phyloP scores from a whole-genome alignment of 2,329 filamentous ascomycete genomes.

The Phyllosticta citribraziliensis region DNA sequence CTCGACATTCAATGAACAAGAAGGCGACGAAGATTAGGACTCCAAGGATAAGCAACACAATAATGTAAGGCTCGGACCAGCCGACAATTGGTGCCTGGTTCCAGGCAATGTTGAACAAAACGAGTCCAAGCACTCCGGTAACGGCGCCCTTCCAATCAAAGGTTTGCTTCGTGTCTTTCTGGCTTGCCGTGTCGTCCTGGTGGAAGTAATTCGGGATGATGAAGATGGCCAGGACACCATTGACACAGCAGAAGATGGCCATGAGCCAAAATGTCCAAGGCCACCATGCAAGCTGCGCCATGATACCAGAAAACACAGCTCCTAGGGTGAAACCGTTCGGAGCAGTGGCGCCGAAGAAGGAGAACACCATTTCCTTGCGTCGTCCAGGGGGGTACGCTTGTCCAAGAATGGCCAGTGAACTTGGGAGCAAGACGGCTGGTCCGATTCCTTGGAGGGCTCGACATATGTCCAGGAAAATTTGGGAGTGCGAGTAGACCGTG shows the following conservation, averaged over 20 bases:
- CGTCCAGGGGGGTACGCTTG: slow-evolving; percentile 46
- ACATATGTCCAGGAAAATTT: slow-evolving; percentile 27
- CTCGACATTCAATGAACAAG: slow-evolving; percentile 39
- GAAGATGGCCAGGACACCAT: slow-evolving; percentile 29
- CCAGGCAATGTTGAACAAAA: slow-evolving; percentile 58
- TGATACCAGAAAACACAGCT: slow-evolving; percentile 30
- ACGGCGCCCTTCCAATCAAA: slow-evolving; percentile 37
- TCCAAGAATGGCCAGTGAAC: slow-evolving; percentile 53
- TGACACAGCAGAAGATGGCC: slow-evolving; percentile 27
- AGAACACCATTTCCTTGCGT: slow-evolving; percentile 52
- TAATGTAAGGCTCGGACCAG: slow-evolving; percentile 49
- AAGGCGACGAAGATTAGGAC: slow-evolving; percentile 46
- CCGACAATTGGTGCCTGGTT: slow-evolving; percentile 53
- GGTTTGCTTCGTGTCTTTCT: slow-evolving; percentile 17
- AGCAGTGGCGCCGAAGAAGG: slow-evolving; percentile 40
- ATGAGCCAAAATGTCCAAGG: slow-evolving; percentile 43
- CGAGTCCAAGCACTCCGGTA: slow-evolving; percentile 45
- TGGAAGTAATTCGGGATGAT: slow-evolving; percentile 27
- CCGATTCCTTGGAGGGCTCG: slow-evolving; percentile 43
- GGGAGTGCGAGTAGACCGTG: slow-evolving; percentile 29
- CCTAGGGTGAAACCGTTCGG: slow-evolving; percentile 36
- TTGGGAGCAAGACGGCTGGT: slow-evolving; percentile 53
- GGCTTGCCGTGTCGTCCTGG: neutral
- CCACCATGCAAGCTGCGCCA: slow-evolving; percentile 40
- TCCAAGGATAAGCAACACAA: slow-evolving; percentile 48